These are phyloP conservation scores for Scedosporium apiospermum DNA, from an alignment of 2,329 filamentous ascomycete species.

Conservation along the genomic window DNA sequence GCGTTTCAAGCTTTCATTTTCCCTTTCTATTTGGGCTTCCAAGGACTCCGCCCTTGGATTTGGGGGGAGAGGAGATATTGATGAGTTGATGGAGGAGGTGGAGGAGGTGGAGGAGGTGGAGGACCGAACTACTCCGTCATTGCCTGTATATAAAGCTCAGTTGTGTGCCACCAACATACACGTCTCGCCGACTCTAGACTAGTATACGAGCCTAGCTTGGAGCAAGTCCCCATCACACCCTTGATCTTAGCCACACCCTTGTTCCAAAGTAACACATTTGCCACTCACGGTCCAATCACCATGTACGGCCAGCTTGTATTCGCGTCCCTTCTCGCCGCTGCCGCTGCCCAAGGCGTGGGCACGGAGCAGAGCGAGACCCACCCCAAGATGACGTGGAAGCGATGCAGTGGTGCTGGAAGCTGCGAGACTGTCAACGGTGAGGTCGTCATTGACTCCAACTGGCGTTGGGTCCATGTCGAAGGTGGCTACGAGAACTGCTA, in stretches of 20 bases:
- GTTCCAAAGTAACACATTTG: neutral
- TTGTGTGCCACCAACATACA: neutral
- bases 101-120: neutral
- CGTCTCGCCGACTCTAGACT: neutral
- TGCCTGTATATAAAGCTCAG: neutral
- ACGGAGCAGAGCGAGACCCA: conserved; percentile 27
- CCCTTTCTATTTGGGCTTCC: neutral
- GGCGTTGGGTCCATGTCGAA: conserved; percentile 41
- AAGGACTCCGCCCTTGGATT: neutral
- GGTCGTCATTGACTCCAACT: conserved; percentile 36
- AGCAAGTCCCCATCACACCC: neutral
- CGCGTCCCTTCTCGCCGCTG: conserved; percentile 21
- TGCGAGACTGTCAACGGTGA: conserved; percentile 31
- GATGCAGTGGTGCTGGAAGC: conserved; percentile 29
- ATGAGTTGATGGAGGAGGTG: neutral
- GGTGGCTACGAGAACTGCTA: conserved; percentile 35
- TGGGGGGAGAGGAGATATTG: neutral
- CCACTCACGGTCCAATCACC: neutral
- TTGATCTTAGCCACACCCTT: neutral
- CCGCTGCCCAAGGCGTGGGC: conserved; percentile 30
- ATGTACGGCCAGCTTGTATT: neutral
- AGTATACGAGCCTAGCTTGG: neutral
- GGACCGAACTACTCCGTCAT: neutral
- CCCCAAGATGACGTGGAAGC: conserved; percentile 33
- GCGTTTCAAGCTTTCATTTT: neutral